Evolutionary conservation across 208 protist species (phyloP).

Genomic region (Trypanosoma scelopori): DNA sequence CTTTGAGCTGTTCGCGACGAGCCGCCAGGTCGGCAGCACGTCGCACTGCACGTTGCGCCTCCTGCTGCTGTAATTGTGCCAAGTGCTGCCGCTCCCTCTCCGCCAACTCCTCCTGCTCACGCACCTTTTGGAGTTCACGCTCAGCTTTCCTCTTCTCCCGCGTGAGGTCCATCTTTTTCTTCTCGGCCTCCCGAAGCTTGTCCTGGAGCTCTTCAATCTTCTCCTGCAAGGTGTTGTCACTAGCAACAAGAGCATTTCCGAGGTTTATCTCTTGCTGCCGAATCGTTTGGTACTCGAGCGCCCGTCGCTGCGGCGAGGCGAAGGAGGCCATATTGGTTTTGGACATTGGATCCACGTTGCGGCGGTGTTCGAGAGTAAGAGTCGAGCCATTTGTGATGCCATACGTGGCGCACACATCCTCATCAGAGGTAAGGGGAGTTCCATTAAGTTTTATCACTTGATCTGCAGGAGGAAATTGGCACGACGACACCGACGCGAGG

Average conservation of each 20-base stretch:
- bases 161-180: constrained; percentile 32
- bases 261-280: constrained; percentile 50
- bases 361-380: constrained; percentile 43
- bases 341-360: background rate
- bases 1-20: constrained; percentile 50
- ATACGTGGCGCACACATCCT: constrained; percentile 45
- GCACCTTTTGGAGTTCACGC: constrained; percentile 30
- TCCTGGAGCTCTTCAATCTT: constrained; percentile 42
- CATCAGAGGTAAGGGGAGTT: constrained; percentile 41
- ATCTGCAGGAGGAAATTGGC: constrained; percentile 36
- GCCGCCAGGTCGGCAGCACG: constrained; percentile 46
- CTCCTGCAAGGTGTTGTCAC: constrained; percentile 31
- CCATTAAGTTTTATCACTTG: constrained; percentile 66
- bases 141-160: constrained; percentile 36
- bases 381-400: constrained; percentile 61
- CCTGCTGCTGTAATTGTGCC: constrained; percentile 26
- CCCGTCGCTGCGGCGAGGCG: constrained; percentile 37
- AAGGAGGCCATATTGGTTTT: constrained; percentile 12
- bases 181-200: constrained; percentile 32
- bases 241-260: constrained; percentile 26
- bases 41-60: constrained; percentile 34
- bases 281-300: constrained; percentile 69
- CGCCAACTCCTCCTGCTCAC: constrained; percentile 24
- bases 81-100: constrained; percentile 29
- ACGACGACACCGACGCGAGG: constrained; percentile 51